A percentile compares a stretch with the other conserved stretches of the same genome.
These are phyloP conservation scores for Phytophthora cajani DNA, from an alignment of 352 stramenopile species.

Conservation along the genomic window DNA sequence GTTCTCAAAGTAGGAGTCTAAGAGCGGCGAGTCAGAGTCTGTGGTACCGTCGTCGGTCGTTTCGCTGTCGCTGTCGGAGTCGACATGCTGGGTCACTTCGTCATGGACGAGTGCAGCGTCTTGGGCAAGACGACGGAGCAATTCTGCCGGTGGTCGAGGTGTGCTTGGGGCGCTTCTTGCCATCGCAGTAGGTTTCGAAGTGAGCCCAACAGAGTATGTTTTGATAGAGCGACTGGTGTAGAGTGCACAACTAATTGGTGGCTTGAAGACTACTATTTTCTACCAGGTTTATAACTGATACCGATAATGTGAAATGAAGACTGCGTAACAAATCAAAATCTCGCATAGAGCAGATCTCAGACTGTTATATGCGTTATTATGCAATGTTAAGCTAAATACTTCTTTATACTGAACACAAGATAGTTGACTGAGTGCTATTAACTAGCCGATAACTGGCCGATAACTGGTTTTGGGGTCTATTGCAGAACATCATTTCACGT, in stretches of 20 bases:
- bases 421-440: too few species aligned
- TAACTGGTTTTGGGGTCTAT: too few species aligned
- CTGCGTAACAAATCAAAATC: background rate
- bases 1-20: slow-evolving; percentile 11
- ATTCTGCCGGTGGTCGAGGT: background rate
- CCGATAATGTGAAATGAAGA: background rate
- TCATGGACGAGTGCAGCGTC: background rate
- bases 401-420: too few species aligned
- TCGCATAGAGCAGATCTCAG: too few species aligned
- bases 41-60: background rate
- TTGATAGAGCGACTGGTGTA: background rate
- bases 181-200: slow-evolving; percentile 10
- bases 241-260: background rate
- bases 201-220: background rate
- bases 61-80: background rate
- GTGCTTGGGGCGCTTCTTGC: background rate
- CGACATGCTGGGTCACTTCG: slow-evolving; percentile 1
- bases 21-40: slow-evolving; percentile 4
- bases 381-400: too few species aligned
- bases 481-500: too few species aligned
- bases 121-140: background rate
- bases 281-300: background rate
- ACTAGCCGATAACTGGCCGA: too few species aligned
- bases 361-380: too few species aligned
- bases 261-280: background rate